Base-by-base conservation (phyloP, 2,329 filamentous ascomycete species). In the Pseudocercospora crystallina region DNA sequence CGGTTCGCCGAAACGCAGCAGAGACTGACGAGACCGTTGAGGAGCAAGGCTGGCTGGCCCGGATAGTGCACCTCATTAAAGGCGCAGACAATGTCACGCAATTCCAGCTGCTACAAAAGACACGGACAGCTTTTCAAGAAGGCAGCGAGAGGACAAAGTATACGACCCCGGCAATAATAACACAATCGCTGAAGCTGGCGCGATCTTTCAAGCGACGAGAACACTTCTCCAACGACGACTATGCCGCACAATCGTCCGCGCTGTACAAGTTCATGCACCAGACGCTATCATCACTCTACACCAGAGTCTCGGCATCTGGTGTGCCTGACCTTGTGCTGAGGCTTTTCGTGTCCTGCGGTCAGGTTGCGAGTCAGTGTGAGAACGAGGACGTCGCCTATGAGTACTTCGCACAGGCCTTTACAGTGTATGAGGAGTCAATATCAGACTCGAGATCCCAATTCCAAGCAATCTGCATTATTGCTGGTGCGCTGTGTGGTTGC, bases 11-110 rank as follows among this genome's bases (percentile, higher is more conserved):
- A 57, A 84, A 90, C 55, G 82, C 83, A 14, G 76, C 81, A 40
- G 95, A 99, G 75, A 97, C 94, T 0, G 94, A 99, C 56, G 95
- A 99, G 74, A 97, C 92, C 0, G 84, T 97, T 65, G 92, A 99
- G 71, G 94, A 99, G 73, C 94, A 99, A 76, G 94, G 94, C 44
- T 96, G 90, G 90, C 79, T 99, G 47, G 94, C 94, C 32, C 82
- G 94, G 61, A 86, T 99, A 65, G 84, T 96, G 13, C 94, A 99
- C 72, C 77, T 96, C 49, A 82, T 99, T 45, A 80, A 89, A 50
- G 87, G 84, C 38, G 79, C 89, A 32, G 83, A 95, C 67, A 97
- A 97, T 65, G 90, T 96, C 62, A 95, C 87, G 0, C 94, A 99
- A 68, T 94, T 96, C 74, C 63, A 83, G 74, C 83, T 99, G 39